Conservation (phyloP, 371 early-diverging fungal species). For the Mucor circinelloides region DNA sequence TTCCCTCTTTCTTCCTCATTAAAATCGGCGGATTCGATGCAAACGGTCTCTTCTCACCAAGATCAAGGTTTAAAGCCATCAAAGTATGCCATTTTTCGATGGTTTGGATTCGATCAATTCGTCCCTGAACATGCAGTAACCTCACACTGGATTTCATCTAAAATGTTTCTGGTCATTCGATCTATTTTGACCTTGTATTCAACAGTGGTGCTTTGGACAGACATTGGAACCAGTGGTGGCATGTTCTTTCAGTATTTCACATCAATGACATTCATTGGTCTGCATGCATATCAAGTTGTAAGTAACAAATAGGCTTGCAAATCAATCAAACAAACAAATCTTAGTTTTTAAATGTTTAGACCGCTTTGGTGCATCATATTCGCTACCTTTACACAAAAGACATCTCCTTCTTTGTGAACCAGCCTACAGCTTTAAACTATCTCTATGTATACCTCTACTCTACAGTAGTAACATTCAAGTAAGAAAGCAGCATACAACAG, state of each 20-base stretch:
- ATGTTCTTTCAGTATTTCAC: conserved; percentile 54
- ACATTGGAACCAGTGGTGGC: conserved; percentile 31
- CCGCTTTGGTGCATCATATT: conserved; percentile 31
- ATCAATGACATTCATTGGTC: conserved; percentile 53
- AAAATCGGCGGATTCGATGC: too few species aligned
- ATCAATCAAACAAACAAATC: not conserved
- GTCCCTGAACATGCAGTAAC: conserved; percentile 58
- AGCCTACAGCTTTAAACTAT: conserved; percentile 42
- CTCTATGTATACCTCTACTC: conserved; percentile 48
- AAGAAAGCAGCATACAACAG: conserved; percentile 4
- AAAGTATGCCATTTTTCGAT: conserved; percentile 35
- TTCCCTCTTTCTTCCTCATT: conserved; percentile 11
- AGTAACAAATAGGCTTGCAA: not conserved
- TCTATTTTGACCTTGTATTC: conserved; percentile 38
- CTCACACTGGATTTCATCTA: conserved; percentile 52
- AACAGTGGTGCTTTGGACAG: conserved; percentile 44
- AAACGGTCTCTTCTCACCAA: not conserved
- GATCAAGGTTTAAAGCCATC: conserved; percentile 29
- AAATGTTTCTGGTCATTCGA: conserved; percentile 48
- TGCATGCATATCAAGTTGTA: conserved; percentile 56
- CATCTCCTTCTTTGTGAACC: conserved; percentile 31
- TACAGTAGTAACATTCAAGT: conserved; percentile 50
- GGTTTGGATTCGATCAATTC: conserved; percentile 55
- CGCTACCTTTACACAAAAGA: conserved; percentile 32
- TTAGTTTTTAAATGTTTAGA: conserved; percentile 5